A percentile compares a stretch with the other conserved stretches of the same genome.
Conservation (phyloP, 371 early-diverging fungal species). For the Capniomyces stellatus region DNA sequence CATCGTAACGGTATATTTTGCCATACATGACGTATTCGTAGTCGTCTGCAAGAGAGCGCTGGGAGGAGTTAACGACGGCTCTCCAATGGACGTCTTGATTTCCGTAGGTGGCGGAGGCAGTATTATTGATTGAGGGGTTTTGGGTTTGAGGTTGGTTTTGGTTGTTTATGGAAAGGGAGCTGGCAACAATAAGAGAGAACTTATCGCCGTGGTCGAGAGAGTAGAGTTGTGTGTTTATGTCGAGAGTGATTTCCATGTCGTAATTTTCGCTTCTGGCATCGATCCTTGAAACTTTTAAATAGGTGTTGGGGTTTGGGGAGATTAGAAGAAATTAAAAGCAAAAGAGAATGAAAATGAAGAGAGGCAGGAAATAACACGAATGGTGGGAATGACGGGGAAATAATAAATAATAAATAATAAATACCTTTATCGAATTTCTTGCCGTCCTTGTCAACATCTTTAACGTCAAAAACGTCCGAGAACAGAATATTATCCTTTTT, state of each 20-base stretch:
- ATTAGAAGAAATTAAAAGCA: not conserved
- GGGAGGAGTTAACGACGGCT: conserved; percentile 18
- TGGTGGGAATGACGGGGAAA: not conserved
- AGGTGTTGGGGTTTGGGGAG: not conserved
- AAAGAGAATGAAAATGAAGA: not conserved
- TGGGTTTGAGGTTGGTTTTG: too few relatives aligned
- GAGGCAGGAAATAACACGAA: not conserved
- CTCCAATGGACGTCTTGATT: conserved; percentile 27
- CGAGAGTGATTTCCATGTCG: conserved; percentile 77
- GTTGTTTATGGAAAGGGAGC: too few relatives aligned
- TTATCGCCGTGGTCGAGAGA: conserved; percentile 67
- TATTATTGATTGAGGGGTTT: conserved; percentile 14
- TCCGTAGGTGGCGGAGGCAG: conserved; percentile 27
- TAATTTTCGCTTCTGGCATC: conserved; percentile 66
- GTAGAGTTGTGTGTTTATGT: conserved; percentile 85
- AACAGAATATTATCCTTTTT: conserved; percentile 56
- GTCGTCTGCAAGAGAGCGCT: conserved; percentile 69
- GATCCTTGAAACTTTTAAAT: conserved; percentile 55
- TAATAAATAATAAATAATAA: not conserved
- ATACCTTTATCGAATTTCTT: conserved; percentile 70
- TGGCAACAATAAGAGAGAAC: conserved; percentile 62
- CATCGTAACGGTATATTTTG: conserved; percentile 85
- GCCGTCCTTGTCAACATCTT: conserved; percentile 72
- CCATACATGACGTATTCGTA: conserved; percentile 97
- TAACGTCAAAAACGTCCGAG: conserved; percentile 70